Conservation (phyloP, 345 rosid species). For the Trapa bicornis region DNA sequence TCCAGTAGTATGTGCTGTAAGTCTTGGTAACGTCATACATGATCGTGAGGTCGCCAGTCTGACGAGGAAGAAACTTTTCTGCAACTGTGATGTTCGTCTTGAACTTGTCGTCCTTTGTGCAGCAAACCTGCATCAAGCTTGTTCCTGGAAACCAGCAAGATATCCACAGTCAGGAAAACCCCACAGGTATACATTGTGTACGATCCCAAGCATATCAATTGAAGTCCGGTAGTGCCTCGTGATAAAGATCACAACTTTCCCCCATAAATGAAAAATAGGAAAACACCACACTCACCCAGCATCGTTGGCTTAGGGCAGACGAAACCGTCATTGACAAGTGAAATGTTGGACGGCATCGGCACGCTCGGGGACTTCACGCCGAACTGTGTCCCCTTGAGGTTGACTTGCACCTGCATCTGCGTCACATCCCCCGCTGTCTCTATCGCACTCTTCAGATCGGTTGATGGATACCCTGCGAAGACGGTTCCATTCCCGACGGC, state of each 20-base stretch:
- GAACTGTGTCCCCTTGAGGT: slow-evolving; percentile 78
- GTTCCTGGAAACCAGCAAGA: slow-evolving; percentile 24
- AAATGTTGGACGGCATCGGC: slow-evolving; percentile 55
- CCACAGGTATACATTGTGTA: no score
- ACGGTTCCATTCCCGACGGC: slow-evolving; percentile 65
- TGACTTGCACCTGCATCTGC: slow-evolving; percentile 64
- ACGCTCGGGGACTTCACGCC: slow-evolving; percentile 45
- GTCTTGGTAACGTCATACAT: slow-evolving; percentile 82
- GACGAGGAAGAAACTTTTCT: slow-evolving; percentile 58
- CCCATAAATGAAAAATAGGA: no score
- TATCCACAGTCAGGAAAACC: no score
- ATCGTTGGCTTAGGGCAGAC: slow-evolving; percentile 31
- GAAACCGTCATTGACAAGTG: slow-evolving; percentile 73
- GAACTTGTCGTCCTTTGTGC: slow-evolving; percentile 39
- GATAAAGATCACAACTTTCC: no score
- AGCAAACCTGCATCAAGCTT: slow-evolving; percentile 57
- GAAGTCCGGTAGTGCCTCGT: no score
- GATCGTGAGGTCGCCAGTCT: slow-evolving; percentile 74
- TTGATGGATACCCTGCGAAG: slow-evolving; percentile 62
- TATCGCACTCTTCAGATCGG: slow-evolving; percentile 74
- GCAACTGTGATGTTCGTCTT: slow-evolving; percentile 44
- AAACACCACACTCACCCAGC: slow-evolving; percentile 24
- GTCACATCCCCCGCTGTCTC: slow-evolving; percentile 74
- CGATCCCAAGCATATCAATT: no score
- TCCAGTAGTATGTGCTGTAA: slow-evolving; percentile 65